Base-by-base conservation (phyloP, 768 basidiomycete genomes). In the Trametes cubensis region DNA sequence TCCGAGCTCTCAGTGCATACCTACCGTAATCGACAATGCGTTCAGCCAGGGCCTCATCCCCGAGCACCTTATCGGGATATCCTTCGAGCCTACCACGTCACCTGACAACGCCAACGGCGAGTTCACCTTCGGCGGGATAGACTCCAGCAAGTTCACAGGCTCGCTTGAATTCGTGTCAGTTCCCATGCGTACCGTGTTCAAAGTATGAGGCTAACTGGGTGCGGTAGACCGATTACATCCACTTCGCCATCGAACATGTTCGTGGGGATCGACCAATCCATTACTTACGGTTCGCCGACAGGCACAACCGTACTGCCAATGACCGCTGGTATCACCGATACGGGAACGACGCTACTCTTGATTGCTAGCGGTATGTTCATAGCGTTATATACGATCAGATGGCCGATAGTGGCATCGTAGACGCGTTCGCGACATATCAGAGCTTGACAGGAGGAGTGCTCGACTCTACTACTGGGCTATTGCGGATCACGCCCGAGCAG, bases 341-440 rank as follows among this genome's bases (percentile, higher is more conserved):
- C 78, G 25, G 78, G 80, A 26, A 81, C 83, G 20, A 81, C 83
- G 7, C 70, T 83, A 28, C 63, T 85, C 1, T 74, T 85, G 39
- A 67, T 85, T 45, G 82, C 83, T 13, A 81, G 80, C 2, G 60
- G 59, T 60, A 17, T 15, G 58, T 26, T 3, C 14, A 1, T 28
- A 3, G 2, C 6, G 0, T 39, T n/a, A 25, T 17, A 18, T n/a
- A n/a, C n/a, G n/a, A n/a, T n/a, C n/a, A n/a, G n/a, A n/a, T n/a
- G n/a, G 6, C 0, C 45, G 0, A 14, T 25, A 39, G 7, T 5
- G 40, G 23, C 15, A n/a, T 3, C 18, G 30, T n/a, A 68, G 72
- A 71, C 42, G 72, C 72, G 0, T 69, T 71, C 61, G 60, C 65
- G 15, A 63, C 41, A 23, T 73, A 73, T 62, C 52, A 60, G 53